Base-by-base conservation (phyloP, 257 asterid genomes). In the Penstemon barbatus region DNA sequence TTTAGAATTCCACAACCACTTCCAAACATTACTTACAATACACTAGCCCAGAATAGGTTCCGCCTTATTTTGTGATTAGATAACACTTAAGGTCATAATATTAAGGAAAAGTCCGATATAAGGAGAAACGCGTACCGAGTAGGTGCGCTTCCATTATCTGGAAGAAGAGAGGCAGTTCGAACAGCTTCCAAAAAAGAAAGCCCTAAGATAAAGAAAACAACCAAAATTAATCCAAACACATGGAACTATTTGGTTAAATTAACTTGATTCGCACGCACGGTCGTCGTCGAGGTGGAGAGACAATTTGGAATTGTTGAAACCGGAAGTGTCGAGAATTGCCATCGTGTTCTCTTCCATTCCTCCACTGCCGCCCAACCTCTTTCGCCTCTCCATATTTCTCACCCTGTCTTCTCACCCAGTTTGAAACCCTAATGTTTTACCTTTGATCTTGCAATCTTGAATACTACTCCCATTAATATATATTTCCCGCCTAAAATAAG, bases 111-210 rank as follows among this genome's bases (percentile, higher is more conserved):
- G 33, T 25, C 33, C 33, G 33, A 25, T 25, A 25, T 25, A 25
- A 52, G 53, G 62, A 42, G 8, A 39, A 56, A 36, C 5, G 13
- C 74, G 38, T 82, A 90, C 98, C 71, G 75, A 2, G 97, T 84
- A 7, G 98, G 97, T 2, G 95, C 80, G 66, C 55, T 75, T 76
- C 86, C 90, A 61, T 77, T 75, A 50, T 77, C 87, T 0, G 94
- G 84, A 64, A 86, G 85, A 57, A 90, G 82, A 64, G 85, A 85
- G 76, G 90, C 89, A 65, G 91, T 80, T 66, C 96, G 93, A 74
- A 92, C 93, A 61, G 98, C 98, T 76, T 90, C 95, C 40, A 92
- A 84, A 77, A 85, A 92, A 73, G 90, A 84, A 75, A 85, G 90
- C 54, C 91, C 98, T 92, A 57, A 41, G 36, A 80, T 43, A 63